Percentiles rank a stretch among this genome's conserved stretches.
These are phyloP conservation scores for Medicago lupulina DNA, from an alignment of 306 rosid genomes.

Conservation along the genomic window DNA sequence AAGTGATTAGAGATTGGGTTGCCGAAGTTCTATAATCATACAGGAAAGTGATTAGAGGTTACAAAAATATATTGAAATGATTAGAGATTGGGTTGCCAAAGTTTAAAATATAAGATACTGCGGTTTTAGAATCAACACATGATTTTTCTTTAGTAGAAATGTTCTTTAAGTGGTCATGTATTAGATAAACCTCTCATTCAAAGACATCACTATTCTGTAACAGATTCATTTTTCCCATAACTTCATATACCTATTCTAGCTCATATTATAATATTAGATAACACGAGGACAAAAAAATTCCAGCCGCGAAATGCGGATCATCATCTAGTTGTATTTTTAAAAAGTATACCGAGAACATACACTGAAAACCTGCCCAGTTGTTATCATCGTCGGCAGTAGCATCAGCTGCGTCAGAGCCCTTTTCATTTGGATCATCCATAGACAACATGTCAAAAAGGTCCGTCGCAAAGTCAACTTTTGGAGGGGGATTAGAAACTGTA, in stretches of 20 bases:
- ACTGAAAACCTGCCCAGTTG: slow-evolving; percentile 98
- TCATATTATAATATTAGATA: neutral
- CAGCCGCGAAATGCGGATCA: neutral
- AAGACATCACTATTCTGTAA: neutral
- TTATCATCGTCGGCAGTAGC: slow-evolving; percentile 61
- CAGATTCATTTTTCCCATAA: neutral
- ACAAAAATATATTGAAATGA: neutral
- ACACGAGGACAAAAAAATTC: neutral
- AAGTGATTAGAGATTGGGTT: neutral
- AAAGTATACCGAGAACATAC: slow-evolving; percentile 56
- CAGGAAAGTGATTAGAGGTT: neutral
- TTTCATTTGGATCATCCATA: slow-evolving; percentile 73
- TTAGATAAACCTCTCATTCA: neutral
- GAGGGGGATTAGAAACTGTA: slow-evolving; percentile 54
- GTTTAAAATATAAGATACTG: neutral
- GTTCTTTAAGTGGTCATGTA: neutral
- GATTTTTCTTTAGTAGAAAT: neutral
- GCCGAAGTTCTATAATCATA: neutral
- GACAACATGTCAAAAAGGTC: slow-evolving; percentile 94
- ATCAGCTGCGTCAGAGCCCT: slow-evolving; percentile 60
- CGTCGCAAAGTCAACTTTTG: slow-evolving; percentile 89
- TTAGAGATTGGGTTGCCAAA: neutral
- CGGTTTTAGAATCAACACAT: neutral
- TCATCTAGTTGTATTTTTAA: slow-evolving; percentile 16
- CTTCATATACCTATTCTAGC: neutral